These are phyloP conservation scores for Schizosaccharomyces osmophilus DNA, from an alignment of 805 yeast genomes.

Conservation along the genomic window DNA sequence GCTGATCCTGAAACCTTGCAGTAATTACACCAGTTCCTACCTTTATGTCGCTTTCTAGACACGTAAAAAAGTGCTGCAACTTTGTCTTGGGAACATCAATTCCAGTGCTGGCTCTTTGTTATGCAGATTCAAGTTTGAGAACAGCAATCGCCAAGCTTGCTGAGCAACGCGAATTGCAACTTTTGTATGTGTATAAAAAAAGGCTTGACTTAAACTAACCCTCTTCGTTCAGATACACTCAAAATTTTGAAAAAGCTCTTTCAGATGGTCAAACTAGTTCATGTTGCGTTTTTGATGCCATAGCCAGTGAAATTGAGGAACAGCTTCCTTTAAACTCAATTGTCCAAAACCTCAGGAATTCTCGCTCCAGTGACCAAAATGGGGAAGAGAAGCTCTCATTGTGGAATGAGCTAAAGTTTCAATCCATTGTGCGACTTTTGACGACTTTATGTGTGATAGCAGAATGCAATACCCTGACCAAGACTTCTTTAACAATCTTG, in stretches of 20 bases:
- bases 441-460: background rate
- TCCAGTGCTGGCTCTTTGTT: background rate
- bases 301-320: background rate
- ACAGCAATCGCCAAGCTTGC: background rate
- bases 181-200: background rate
- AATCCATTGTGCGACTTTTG: background rate
- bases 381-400: background rate
- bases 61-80: background rate
- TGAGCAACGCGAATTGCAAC: background rate
- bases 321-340: background rate
- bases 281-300: background rate
- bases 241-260: background rate
- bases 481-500: background rate
- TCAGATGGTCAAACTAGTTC: background rate
- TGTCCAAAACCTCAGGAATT: background rate
- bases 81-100: background rate
- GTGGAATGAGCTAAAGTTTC: background rate
- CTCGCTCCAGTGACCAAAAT: background rate
- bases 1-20: too few relatives aligned
- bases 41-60: too few relatives aligned
- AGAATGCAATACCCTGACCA: background rate
- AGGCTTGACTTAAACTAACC: background rate
- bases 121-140: background rate
- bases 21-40: too few relatives aligned
- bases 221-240: background rate